Evolutionary conservation across 2,329 filamentous ascomycete species (phyloP), one percentile per base, ranked within the genome.

Genomic region (Aureobasidium vineae): DNA sequence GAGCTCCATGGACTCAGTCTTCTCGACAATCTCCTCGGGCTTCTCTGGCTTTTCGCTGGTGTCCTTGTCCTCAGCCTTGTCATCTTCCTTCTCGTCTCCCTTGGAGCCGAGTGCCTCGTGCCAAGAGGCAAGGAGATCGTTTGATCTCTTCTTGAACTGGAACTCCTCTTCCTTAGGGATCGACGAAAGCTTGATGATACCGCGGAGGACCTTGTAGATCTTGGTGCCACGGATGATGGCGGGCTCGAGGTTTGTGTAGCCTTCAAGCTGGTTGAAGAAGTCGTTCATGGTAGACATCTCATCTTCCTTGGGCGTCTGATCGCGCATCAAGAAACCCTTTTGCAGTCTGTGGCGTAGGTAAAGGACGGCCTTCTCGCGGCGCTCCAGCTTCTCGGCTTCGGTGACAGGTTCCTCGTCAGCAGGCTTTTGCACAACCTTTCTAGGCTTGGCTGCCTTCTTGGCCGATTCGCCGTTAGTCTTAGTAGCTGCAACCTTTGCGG

Each of bases 201-300:
- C 92, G 81, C 96, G 97, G 66, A 99, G 84, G 13, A 99, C 94
- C 81, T 99, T 99, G 86, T 98, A 94, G 79, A 99, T 97, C 84
- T 98, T 99, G 69, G 95, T 99, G 16, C 82, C 83, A 70, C 91
- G 88, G 73, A 98, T 97, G 72, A 97, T 95, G 70, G 88, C 87
- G 36, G 90, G 91, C 76, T 98, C 94, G 5, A 98, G 85, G 70
- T 96, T 90, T 1, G 86, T 77, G 83, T 87, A 89, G 8, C 83
- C 85, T 79, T 99, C 95, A 6, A 99, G 85, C 77, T 96, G 91
- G 36, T 83, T 85, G 66, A 96, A 83, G 73, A 88, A 91, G 21
- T 90, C 88, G 5, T 88, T 88, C 88, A 95, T 92, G 56, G 82
- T 79, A 69, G 86, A 82, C 90, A 94, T 93, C 72, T 94, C 90